phyloP scores from a whole-genome alignment of 768 basidiomycete species.

The Kockovaella imperatae region DNA sequence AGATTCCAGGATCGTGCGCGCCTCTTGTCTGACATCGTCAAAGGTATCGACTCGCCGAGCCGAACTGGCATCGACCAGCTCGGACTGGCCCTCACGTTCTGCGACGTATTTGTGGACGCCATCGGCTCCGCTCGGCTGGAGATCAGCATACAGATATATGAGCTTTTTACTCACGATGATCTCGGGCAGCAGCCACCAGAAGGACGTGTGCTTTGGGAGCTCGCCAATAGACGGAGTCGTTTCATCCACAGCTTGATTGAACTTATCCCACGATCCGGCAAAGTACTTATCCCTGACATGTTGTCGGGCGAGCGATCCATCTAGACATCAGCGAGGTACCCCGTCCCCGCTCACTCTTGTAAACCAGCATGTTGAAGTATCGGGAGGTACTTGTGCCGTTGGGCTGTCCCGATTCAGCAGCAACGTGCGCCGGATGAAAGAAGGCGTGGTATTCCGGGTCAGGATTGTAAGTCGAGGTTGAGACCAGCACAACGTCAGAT shows the following conservation, averaged over 20 bases:
- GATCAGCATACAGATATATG: background rate
- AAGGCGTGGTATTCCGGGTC: conserved; percentile 42
- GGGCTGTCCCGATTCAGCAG: conserved; percentile 45
- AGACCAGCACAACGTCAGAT: conserved; percentile 76
- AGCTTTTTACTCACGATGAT: conserved; percentile 53
- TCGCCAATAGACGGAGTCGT: conserved; percentile 12
- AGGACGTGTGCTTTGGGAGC: conserved; percentile 49
- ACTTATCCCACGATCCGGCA: conserved; percentile 57
- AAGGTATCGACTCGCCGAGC: conserved; percentile 17
- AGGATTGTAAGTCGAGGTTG: conserved; percentile 50
- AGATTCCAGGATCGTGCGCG: conserved; percentile 70
- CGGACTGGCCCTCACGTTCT: conserved; percentile 8
- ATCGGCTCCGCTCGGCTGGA: conserved; percentile 58
- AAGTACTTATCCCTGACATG: conserved; percentile 63
- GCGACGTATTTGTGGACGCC: conserved; percentile 53
- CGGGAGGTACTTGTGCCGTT: conserved; percentile 38
- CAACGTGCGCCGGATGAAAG: conserved; percentile 56
- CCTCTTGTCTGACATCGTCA: conserved; percentile 46
- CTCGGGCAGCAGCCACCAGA: conserved; percentile 77
- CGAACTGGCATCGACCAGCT: conserved; percentile 7
- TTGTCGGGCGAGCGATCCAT: conserved; percentile 69
- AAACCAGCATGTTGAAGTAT: conserved; percentile 84
- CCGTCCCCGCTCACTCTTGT: conserved; percentile 57
- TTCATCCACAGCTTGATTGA: conserved; percentile 56
- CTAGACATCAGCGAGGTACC: conserved; percentile 8